A percentile compares a stretch with the other conserved stretches of the same genome.
Conservation (phyloP, 495 filamentous ascomycete species). For the Clavariopsis aquatica region DNA sequence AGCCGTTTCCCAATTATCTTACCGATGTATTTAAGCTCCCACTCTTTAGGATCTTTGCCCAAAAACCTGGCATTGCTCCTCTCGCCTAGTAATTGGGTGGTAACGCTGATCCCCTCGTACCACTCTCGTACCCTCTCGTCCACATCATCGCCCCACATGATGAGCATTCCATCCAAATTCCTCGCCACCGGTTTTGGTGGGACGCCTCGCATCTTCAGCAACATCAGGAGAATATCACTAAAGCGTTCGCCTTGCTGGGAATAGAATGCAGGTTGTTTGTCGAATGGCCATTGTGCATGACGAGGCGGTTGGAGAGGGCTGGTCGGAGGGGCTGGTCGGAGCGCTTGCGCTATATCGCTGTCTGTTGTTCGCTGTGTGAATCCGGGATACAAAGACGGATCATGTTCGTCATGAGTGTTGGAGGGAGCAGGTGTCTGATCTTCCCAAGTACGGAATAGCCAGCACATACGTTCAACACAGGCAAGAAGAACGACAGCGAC, state of each 20-base stretch:
- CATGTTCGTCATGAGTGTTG: not conserved
- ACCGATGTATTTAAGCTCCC: conserved; percentile 34
- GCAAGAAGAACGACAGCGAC: conserved; percentile 72
- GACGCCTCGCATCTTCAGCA: conserved; percentile 64
- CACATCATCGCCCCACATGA: conserved; percentile 28
- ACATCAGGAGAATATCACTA: conserved; percentile 70
- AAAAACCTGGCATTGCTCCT: conserved; percentile 18
- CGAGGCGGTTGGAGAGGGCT: not conserved
- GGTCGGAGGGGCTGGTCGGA: not conserved
- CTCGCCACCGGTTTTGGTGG: conserved; percentile 30
- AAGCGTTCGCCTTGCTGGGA: conserved; percentile 72
- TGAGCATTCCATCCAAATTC: conserved; percentile 22
- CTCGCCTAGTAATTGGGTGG: conserved; percentile 9
- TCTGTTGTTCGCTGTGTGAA: not conserved
- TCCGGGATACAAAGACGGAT: not conserved
- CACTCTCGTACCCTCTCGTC: conserved; percentile 30
- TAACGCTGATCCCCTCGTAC: conserved; percentile 32
- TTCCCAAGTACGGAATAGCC: conserved; percentile 62
- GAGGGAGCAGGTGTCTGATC: conserved; percentile 37
- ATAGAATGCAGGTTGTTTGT: conserved; percentile 64
- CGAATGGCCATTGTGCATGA: conserved; percentile 64
- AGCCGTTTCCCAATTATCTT: conserved; percentile 27
- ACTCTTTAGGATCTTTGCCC: conserved; percentile 27
- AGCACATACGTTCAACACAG: conserved; percentile 81
- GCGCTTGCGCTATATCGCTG: not conserved